Evolutionary conservation across 306 rosid species (phyloP).

Genomic region (Geum urbanum): DNA sequence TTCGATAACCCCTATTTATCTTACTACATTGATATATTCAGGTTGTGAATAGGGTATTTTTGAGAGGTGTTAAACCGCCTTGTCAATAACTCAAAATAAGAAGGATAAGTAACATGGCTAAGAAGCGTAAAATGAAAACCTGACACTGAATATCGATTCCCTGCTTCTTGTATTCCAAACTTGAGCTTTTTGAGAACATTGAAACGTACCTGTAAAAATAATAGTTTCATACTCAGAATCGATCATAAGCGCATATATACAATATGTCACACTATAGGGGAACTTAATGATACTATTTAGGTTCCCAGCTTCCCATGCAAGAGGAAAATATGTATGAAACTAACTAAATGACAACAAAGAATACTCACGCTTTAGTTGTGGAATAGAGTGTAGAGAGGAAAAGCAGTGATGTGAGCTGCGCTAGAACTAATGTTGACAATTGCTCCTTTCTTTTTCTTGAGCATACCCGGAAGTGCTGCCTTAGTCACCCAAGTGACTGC

Average conservation of each 20-base stretch:
- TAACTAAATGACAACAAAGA: background rate
- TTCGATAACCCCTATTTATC: too few species aligned
- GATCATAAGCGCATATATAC: background rate
- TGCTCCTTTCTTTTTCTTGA: slow-evolving; percentile 45
- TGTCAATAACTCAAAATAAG: background rate
- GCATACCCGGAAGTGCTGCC: slow-evolving; percentile 39
- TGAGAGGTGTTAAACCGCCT: too few species aligned
- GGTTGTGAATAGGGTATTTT: too few species aligned
- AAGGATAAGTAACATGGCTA: background rate
- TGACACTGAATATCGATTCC: slow-evolving; percentile 38
- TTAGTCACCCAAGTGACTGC: slow-evolving; percentile 38
- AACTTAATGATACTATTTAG: background rate
- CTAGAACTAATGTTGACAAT: slow-evolving; percentile 49
- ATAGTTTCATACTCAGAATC: background rate
- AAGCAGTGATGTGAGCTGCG: slow-evolving; percentile 37
- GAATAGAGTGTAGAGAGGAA: slow-evolving; percentile 42
- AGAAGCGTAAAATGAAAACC: slow-evolving; percentile 11
- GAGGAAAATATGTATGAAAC: background rate
- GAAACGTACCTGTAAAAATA: slow-evolving; percentile 13
- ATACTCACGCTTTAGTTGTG: slow-evolving; percentile 54
- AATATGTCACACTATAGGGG: background rate
- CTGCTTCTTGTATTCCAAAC: slow-evolving; percentile 25
- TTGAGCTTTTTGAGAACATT: slow-evolving; percentile 14
- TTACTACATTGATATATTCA: too few species aligned
- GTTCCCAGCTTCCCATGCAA: background rate